These are phyloP conservation scores for Ophiostoma piceae DNA, from an alignment of 2,329 filamentous ascomycete species.

Conservation along the genomic window DNA sequence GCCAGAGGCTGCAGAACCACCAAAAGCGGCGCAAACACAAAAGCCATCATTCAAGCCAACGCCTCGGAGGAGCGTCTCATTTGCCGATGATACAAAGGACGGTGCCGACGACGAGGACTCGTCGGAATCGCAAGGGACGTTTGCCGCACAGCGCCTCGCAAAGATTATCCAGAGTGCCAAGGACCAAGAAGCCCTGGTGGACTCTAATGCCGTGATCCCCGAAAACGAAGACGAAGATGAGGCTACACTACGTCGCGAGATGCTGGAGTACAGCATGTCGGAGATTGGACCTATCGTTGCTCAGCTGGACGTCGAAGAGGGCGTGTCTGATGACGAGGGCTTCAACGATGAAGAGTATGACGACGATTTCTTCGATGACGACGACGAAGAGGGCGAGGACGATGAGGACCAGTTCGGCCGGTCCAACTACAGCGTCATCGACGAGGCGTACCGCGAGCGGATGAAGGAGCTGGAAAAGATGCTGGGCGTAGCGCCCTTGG, in stretches of 20 bases:
- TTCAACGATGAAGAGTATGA: constrained; percentile 38
- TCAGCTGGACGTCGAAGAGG: constrained; percentile 78
- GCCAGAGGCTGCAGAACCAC: neutral
- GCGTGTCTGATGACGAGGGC: constrained; percentile 47
- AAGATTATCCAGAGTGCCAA: constrained; percentile 53
- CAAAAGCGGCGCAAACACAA: neutral
- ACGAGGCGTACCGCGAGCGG: constrained; percentile 67
- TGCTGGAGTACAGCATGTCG: constrained; percentile 83
- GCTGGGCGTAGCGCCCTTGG: constrained; percentile 55
- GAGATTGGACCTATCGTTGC: constrained; percentile 91
- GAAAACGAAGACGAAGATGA: constrained; percentile 75
- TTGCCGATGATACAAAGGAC: constrained; percentile 55
- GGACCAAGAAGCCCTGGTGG: constrained; percentile 47
- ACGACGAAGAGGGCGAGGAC: constrained; percentile 55
- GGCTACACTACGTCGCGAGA: constrained; percentile 72
- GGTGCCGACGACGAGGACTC: constrained; percentile 34
- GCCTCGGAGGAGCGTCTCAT: constrained; percentile 54
- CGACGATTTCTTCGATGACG: constrained; percentile 37
- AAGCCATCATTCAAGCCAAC: neutral
- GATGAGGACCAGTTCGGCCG: constrained; percentile 74
- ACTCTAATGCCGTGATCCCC: constrained; percentile 55
- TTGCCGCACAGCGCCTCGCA: constrained; percentile 47
- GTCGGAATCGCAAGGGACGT: constrained; percentile 31
- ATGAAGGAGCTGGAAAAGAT: constrained; percentile 83
- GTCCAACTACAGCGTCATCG: constrained; percentile 60